phyloP scores from a whole-genome alignment of 257 asterid genomes.

The Solanum lignicaule region DNA sequence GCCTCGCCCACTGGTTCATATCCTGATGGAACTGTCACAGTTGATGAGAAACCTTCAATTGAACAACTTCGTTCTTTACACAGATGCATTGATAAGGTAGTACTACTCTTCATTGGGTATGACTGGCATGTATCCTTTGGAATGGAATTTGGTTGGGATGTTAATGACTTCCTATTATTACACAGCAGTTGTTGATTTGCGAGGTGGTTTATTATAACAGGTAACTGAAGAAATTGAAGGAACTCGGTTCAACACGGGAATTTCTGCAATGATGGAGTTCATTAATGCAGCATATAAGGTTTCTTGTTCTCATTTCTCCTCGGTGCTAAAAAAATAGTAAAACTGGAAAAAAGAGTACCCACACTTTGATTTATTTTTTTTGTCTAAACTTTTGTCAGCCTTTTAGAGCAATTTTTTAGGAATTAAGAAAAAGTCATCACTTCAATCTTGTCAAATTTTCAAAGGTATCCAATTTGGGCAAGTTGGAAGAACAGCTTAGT shows the following conservation, averaged over 20 bases:
- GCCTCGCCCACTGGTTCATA: conserved; percentile 63
- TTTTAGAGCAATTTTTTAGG: not conserved
- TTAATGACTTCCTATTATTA: not conserved
- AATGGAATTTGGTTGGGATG: not conserved
- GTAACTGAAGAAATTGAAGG: conserved; percentile 90
- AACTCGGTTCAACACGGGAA: conserved; percentile 93
- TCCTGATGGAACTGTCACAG: conserved; percentile 48
- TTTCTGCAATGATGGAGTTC: conserved; percentile 99
- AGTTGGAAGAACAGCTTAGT: not conserved
- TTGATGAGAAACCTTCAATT: conserved; percentile 55
- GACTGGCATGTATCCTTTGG: not conserved
- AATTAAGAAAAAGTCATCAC: not conserved
- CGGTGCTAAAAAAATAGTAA: not conserved
- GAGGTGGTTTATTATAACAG: conserved; percentile 24
- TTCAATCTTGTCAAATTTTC: not conserved
- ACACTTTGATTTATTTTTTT: not conserved
- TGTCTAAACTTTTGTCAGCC: not conserved
- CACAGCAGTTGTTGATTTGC: not conserved
- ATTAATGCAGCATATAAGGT: conserved; percentile 93
- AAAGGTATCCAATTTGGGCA: not conserved
- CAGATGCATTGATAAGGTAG: conserved; percentile 86
- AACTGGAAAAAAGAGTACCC: not conserved
- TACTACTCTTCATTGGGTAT: not conserved
- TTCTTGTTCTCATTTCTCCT: not conserved
- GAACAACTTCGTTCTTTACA: conserved; percentile 82